These are phyloP conservation scores for Medicago lupulina DNA, from an alignment of 306 rosid species.

Conservation along the genomic window DNA sequence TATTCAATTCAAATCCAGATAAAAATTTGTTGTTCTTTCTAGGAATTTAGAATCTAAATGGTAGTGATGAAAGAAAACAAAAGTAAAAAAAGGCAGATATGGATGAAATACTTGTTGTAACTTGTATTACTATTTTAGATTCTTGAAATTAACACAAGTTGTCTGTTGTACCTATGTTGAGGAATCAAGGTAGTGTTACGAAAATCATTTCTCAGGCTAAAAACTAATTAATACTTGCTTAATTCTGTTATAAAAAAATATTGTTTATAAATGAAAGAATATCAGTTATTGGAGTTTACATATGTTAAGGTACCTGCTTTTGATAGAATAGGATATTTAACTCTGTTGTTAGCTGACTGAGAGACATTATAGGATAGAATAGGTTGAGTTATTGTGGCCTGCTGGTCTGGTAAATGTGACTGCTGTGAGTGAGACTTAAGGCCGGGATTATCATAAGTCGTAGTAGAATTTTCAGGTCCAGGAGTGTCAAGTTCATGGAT, in stretches of 20 bases:
- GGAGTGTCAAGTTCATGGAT: no score
- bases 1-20: conserved; percentile 33
- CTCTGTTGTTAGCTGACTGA: conserved; percentile 12
- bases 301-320: neutral
- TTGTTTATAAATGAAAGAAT: conserved; percentile 14
- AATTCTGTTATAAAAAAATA: neutral
- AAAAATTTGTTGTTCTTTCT: conserved; percentile 22
- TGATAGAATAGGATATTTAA: conserved; percentile 17
- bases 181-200: neutral
- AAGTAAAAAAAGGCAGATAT: neutral
- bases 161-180: conserved; percentile 9
- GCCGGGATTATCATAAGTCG: no score
- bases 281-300: neutral
- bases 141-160: conserved; percentile 10
- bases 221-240: conserved; percentile 7
- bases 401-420: no score
- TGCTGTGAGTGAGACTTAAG: no score
- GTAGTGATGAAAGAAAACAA: conserved; percentile 15
- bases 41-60: conserved; percentile 23
- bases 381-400: no score
- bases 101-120: neutral
- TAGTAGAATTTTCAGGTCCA: no score
- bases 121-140: neutral
- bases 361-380: no score
- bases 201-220: neutral